These are phyloP conservation scores for Camelina laxa DNA, from an alignment of 345 rosid species.

Conservation along the genomic window DNA sequence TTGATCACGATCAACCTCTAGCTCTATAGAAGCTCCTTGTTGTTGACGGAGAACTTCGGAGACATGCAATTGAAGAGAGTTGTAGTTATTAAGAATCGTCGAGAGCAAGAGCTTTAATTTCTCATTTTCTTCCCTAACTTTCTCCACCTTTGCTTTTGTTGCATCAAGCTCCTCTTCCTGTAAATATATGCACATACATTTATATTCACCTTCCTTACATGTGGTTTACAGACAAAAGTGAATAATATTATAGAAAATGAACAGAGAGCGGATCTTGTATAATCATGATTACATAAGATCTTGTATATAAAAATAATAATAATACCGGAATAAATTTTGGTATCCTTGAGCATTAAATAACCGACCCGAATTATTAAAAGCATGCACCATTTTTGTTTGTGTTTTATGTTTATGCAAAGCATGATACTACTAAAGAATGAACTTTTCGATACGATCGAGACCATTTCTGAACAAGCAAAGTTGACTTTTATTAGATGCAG, in stretches of 20 bases:
- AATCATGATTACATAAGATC: too few relatives aligned
- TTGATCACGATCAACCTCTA: constrained; percentile 49
- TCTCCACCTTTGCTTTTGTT: constrained; percentile 48
- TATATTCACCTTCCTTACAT: neutral
- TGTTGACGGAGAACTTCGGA: constrained; percentile 38
- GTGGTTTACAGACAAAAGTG: neutral
- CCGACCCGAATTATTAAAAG: neutral
- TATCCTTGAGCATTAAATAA: neutral
- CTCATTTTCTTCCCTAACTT: constrained; percentile 54
- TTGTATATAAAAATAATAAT: too few relatives aligned
- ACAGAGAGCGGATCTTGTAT: too few relatives aligned
- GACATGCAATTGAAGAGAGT: constrained; percentile 50
- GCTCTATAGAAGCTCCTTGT: constrained; percentile 40
- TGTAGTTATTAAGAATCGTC: constrained; percentile 48
- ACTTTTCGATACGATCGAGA: constrained; percentile 1
- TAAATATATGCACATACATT: neutral
- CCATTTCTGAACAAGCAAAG: constrained; percentile 5
- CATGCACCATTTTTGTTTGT: neutral
- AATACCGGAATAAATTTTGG: too few relatives aligned
- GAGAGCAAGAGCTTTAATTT: constrained; percentile 49
- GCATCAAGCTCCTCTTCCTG: constrained; percentile 52
- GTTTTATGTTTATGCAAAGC: neutral
- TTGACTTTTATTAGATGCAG: constrained; percentile 25
- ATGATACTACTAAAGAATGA: neutral
- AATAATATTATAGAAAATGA: neutral